Evolutionary conservation across 768 basidiomycete species (phyloP).

Genomic region (Paxillus involutus): DNA sequence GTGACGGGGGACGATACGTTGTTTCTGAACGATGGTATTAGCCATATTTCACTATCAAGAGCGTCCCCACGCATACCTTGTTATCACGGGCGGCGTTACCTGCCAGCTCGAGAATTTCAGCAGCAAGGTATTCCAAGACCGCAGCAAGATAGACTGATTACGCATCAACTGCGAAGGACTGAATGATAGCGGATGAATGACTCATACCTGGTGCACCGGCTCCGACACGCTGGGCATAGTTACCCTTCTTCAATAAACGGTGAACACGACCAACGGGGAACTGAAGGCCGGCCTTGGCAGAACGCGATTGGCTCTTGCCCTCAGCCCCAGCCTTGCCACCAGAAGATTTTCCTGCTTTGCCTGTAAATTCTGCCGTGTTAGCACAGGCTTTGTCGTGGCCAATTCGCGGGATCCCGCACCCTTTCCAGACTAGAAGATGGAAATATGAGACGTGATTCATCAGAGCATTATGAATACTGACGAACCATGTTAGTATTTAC

Average conservation of each 20-base stretch:
- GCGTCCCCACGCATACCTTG: slow-evolving; percentile 20
- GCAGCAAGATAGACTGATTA: slow-evolving; percentile 80
- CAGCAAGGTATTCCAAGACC: slow-evolving; percentile 89
- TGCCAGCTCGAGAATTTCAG: slow-evolving; percentile 91
- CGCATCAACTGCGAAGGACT: not conserved
- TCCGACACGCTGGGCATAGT: slow-evolving; percentile 87
- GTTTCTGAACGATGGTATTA: slow-evolving; percentile 49
- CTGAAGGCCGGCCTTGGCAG: slow-evolving; percentile 73
- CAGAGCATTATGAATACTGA: not conserved
- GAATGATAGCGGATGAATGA: slow-evolving; percentile 8
- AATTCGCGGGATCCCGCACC: slow-evolving; percentile 15
- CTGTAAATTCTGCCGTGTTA: slow-evolving; percentile 25
- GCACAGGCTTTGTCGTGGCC: not conserved
- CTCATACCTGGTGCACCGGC: slow-evolving; percentile 79
- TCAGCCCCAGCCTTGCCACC: slow-evolving; percentile 50
- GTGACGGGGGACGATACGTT: slow-evolving; percentile 93
- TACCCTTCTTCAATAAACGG: slow-evolving; percentile 84
- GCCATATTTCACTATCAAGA: not conserved
- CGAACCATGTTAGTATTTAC: slow-evolving; percentile 27
- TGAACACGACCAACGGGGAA: slow-evolving; percentile 94
- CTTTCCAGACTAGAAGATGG: slow-evolving; percentile 28
- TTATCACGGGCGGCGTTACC: slow-evolving; percentile 65
- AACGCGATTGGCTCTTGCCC: slow-evolving; percentile 66
- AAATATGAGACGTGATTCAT: slow-evolving; percentile 4
- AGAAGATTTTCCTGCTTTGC: slow-evolving; percentile 49